Evolutionary conservation across 176 grass and related monocot genomes (phyloP).

Genomic region (Zea luxurians): DNA sequence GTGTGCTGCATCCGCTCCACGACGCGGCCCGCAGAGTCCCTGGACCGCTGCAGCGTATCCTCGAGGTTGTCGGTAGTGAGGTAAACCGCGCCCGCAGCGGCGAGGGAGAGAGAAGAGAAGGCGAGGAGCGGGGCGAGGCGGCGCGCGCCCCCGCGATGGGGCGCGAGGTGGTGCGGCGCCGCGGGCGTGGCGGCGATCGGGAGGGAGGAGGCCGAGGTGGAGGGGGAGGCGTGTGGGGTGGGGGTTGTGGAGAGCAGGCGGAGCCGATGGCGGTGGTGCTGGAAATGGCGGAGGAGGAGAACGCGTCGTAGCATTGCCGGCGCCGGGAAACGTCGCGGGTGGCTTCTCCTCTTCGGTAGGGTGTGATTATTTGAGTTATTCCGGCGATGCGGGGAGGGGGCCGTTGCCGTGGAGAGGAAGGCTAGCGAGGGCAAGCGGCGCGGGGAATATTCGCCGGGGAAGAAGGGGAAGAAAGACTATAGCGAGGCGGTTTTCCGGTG

Average conservation of each 20-base stretch:
- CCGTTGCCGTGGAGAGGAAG: conserved; percentile 45
- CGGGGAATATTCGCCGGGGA: conserved; percentile 51
- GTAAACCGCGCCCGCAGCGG: conserved; percentile 36
- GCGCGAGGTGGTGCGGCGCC: conserved; percentile 48
- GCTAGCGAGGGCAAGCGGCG: background rate
- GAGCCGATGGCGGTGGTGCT: conserved; percentile 31
- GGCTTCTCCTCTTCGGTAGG: background rate
- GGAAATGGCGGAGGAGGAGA: conserved; percentile 36
- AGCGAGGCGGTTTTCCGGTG: conserved; percentile 3
- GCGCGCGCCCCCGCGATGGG: conserved; percentile 40
- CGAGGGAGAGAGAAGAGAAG: conserved; percentile 45
- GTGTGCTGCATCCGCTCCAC: conserved; percentile 76
- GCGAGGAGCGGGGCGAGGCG: conserved; percentile 53
- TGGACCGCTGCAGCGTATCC: conserved; percentile 67
- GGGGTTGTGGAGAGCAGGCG: conserved; percentile 31
- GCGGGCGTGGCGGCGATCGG: conserved; percentile 25
- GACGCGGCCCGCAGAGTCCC: conserved; percentile 62
- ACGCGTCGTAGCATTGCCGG: conserved; percentile 50
- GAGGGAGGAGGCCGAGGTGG: conserved; percentile 29
- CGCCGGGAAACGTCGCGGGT: background rate
- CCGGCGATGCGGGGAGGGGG: background rate
- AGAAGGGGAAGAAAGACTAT: background rate
- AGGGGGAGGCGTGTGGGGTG: conserved; percentile 2
- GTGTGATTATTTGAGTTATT: background rate
- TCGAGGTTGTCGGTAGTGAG: conserved; percentile 58